Evolutionary conservation across 345 rosid species (phyloP).

Genomic region (Odontarrhena argentea): DNA sequence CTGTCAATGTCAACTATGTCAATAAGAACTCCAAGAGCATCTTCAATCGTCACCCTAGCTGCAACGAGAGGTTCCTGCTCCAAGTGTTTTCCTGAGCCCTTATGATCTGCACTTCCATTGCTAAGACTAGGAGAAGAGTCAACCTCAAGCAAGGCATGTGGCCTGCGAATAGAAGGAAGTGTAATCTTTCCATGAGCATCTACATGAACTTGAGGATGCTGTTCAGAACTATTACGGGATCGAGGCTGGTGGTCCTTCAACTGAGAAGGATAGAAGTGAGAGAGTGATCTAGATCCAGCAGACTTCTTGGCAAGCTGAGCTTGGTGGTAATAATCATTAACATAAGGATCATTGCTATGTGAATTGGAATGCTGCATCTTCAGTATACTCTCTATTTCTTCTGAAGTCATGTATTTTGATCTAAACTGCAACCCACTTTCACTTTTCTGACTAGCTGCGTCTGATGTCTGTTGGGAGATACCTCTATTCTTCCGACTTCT

Average conservation of each 20-base stretch:
- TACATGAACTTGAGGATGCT: conserved; percentile 55
- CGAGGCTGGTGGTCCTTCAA: conserved; percentile 82
- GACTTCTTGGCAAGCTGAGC: conserved; percentile 79
- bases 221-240: conserved; percentile 71
- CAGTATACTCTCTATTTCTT: conserved; percentile 92
- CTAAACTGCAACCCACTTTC: conserved; percentile 76
- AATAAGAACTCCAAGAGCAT: conserved; percentile 68
- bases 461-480: conserved; percentile 73
- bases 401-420: conserved; percentile 92
- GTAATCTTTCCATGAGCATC: conserved; percentile 74
- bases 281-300: conserved; percentile 57
- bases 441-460: conserved; percentile 71
- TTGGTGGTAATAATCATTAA: conserved; percentile 95
- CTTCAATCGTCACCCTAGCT: conserved; percentile 92
- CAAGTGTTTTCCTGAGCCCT: conserved; percentile 68
- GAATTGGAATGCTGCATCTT: conserved; percentile 95
- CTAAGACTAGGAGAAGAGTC: conserved; percentile 56
- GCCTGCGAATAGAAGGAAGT: conserved; percentile 66
- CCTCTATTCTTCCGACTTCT: conserved; percentile 65
- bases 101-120: conserved; percentile 63
- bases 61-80: conserved; percentile 98
- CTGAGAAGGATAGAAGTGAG: conserved; percentile 78
- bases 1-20: conserved; percentile 94
- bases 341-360: conserved; percentile 85
- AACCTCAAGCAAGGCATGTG: conserved; percentile 74